These are phyloP conservation scores for Cucumis melo DNA, from an alignment of 306 rosid species.

Conservation along the genomic window DNA sequence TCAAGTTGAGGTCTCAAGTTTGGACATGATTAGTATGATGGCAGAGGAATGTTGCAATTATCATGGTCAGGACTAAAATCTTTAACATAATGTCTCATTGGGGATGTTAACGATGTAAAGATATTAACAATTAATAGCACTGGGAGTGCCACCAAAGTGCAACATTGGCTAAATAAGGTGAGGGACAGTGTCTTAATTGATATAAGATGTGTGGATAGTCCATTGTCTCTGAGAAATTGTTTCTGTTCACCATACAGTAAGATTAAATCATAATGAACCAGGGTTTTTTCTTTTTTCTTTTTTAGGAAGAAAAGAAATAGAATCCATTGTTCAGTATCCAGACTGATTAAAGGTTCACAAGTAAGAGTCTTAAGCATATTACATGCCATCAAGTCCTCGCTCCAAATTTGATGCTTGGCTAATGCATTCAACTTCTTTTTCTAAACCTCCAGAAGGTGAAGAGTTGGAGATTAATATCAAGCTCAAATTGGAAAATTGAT, in stretches of 20 bases:
- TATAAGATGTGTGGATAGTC: not conserved
- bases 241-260: not conserved
- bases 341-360: not conserved
- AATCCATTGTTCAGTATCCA: not conserved
- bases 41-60: not conserved
- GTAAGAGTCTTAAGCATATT: not conserved
- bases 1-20: constrained; percentile 2
- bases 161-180: not conserved
- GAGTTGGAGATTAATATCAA: not conserved
- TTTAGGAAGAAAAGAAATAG: not conserved
- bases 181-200: not conserved
- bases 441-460: not conserved
- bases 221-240: not conserved
- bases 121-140: not conserved
- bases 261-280: not conserved
- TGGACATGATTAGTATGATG: not conserved
- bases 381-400: not conserved
- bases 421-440: not conserved
- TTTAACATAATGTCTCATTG: not conserved
- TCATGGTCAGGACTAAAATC: not conserved
- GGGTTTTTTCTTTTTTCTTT: not conserved
- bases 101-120: not conserved
- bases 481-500: not conserved
- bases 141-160: not conserved
- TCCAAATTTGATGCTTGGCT: not conserved